These are phyloP conservation scores for Acanthamoeba healyi DNA, from an alignment of 208 protist genomes.

Conservation along the genomic window DNA sequence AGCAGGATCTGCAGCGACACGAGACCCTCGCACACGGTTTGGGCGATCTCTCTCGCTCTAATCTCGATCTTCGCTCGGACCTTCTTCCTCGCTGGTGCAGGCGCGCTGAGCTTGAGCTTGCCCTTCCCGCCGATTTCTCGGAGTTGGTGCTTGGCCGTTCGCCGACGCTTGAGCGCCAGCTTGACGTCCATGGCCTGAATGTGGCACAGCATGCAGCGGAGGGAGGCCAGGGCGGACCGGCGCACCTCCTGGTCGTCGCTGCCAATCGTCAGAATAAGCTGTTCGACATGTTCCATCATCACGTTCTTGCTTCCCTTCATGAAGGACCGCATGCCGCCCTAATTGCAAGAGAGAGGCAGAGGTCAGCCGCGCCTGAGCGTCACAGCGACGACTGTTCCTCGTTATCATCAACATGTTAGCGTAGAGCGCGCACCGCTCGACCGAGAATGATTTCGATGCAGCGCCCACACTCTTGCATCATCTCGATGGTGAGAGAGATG, in stretches of 20 bases:
- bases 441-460: background rate
- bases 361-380: too few relatives aligned
- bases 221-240: background rate
- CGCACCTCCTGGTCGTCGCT: constrained; percentile 15
- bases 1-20: constrained; percentile 40
- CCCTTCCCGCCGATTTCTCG: too few relatives aligned
- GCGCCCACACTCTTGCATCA: background rate
- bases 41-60: background rate
- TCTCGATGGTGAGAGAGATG: background rate
- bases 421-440: background rate
- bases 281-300: background rate
- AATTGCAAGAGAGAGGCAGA: background rate
- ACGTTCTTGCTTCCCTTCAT: constrained; percentile 21
- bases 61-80: background rate
- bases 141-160: background rate
- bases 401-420: background rate
- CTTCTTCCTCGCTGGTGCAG: background rate
- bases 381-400: too few relatives aligned
- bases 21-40: constrained; percentile 11
- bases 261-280: constrained; percentile 25
- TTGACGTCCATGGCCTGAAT: background rate
- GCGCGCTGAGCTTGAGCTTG: background rate
- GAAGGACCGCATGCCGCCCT: background rate
- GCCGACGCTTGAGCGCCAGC: background rate
- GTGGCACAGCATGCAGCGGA: background rate